Base-by-base conservation (phyloP, 805 yeast species). In the Schwanniomyces occidentalis region DNA sequence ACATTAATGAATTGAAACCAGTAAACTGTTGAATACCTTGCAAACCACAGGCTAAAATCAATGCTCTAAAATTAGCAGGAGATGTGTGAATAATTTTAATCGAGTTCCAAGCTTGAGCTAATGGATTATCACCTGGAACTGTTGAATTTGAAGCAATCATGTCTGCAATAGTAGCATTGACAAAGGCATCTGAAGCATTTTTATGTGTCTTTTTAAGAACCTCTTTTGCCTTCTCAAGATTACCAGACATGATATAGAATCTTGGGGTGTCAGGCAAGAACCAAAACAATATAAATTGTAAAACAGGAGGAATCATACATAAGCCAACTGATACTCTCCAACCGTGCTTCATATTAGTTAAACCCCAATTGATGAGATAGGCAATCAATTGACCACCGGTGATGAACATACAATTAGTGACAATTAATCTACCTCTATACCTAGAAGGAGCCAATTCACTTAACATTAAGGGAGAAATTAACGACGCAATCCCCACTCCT, bases 21-120 rank as follows among this genome's bases (percentile, higher is more conserved):
- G 95, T 85, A 51, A 91, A 88, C 65, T 91, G 99, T 69, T 91
- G 98, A 52, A 93, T 84, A 39, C 95, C 96, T 65, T 93, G 98
- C 46, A 91, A 66, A 21, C 95, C 96, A 69, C 96, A 89, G 8
- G 91, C 93, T 52, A 91, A 80, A 21, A 90, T 69, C 42, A 93
- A 73, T 5, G 96, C 98, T 53, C 98, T 79, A 41, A 87, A 78
- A 61, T 91, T 90, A 1, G 95, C 82, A 24, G 87, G 86, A 24
- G 73, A 75, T 1, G 64, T 62, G 56, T 85, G 91, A 48, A 84
- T 68, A 42, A 79, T 72, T 44, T 73, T 76, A 44, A 83, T 64
- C 8, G 84, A 78, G 47, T 77, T 78, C 74, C 76, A 71, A 27
- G 78, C 68, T 52, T 73, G 80, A 29, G 59, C 55, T 18, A 76